phyloP scores from a whole-genome alignment of 2,329 filamentous ascomycete species.

The Colletotrichum nymphaeae region DNA sequence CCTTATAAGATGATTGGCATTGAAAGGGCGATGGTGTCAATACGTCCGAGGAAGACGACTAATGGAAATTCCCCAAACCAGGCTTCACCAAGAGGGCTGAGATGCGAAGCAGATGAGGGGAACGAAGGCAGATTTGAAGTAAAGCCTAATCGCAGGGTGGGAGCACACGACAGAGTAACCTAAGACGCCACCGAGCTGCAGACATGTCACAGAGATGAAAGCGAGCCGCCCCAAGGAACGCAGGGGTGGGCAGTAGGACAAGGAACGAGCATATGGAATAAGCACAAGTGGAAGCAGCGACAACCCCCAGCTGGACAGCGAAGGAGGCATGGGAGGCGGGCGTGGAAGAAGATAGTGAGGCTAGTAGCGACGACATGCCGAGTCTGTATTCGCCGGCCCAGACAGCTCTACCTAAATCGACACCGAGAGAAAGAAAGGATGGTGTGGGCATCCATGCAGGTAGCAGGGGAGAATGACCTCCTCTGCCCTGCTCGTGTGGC shows the following conservation, averaged over 20 bases:
- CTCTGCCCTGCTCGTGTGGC: background rate
- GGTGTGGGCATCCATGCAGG: conserved; percentile 15
- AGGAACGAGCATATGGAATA: background rate
- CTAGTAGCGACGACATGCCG: background rate
- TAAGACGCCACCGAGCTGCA: background rate
- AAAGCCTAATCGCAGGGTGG: conserved; percentile 9
- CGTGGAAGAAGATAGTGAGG: conserved; percentile 5
- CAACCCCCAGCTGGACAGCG: background rate
- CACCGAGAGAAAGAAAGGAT: conserved; percentile 13
- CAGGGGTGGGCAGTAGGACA: background rate
- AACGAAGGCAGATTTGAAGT: conserved; percentile 13
- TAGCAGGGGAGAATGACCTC: conserved; percentile 18
- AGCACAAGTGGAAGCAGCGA: background rate
- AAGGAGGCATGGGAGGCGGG: background rate
- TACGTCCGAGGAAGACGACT: conserved; percentile 17
- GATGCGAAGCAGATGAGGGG: conserved; percentile 5
- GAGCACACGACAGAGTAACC: background rate
- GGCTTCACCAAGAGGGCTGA: conserved; percentile 6
- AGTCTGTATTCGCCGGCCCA: background rate
- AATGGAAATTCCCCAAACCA: conserved; percentile 22
- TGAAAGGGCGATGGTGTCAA: background rate
- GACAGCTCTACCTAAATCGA: conserved; percentile 3
- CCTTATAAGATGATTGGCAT: conserved; percentile 15
- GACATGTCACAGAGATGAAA: conserved; percentile 8
- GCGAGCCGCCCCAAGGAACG: conserved; percentile 17